Percentiles rank a stretch among this genome's conserved stretches.
phyloP scores from a whole-genome alignment of 1,139 yeast species.

The Geotrichum citri-aurantii region DNA sequence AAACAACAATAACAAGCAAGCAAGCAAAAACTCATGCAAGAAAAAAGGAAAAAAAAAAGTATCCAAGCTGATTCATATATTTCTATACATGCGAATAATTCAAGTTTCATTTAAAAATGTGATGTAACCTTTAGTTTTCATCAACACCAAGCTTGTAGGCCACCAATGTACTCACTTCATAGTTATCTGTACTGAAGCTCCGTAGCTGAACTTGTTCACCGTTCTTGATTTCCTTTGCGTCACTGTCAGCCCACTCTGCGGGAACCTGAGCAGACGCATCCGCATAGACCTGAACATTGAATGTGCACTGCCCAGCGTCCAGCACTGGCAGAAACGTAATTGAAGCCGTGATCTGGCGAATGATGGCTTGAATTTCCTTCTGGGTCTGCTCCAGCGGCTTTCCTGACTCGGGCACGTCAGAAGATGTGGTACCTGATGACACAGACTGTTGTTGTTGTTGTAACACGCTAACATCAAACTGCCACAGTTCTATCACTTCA shows the following conservation, averaged over 20 bases:
- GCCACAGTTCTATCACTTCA: slow-evolving; percentile 81
- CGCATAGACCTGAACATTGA: slow-evolving; percentile 82
- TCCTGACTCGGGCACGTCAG: slow-evolving; percentile 17
- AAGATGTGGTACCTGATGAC: slow-evolving; percentile 14
- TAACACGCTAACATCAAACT: slow-evolving; percentile 58
- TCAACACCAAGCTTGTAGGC: slow-evolving; percentile 47
- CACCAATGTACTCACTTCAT: slow-evolving; percentile 70
- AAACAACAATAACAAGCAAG: neutral
- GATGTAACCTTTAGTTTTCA: neutral
- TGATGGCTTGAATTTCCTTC: slow-evolving; percentile 73
- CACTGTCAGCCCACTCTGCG: slow-evolving; percentile 81
- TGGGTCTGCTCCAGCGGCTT: slow-evolving; percentile 53
- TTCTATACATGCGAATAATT: neutral
- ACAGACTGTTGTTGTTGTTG: slow-evolving; percentile 7
- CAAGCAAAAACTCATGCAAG: no score
- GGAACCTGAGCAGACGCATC: slow-evolving; percentile 70
- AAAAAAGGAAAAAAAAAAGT: neutral
- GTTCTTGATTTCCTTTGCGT: slow-evolving; percentile 51
- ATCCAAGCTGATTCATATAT: neutral
- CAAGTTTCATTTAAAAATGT: neutral
- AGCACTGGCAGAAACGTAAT: slow-evolving; percentile 79
- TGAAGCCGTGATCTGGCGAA: slow-evolving; percentile 85
- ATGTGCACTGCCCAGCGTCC: slow-evolving; percentile 57
- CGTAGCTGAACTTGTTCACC: slow-evolving; percentile 66
- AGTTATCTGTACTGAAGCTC: slow-evolving; percentile 62